These are phyloP conservation scores for Rhizopus arrhizus DNA, from an alignment of 371 early-diverging fungal genomes.

Conservation along the genomic window DNA sequence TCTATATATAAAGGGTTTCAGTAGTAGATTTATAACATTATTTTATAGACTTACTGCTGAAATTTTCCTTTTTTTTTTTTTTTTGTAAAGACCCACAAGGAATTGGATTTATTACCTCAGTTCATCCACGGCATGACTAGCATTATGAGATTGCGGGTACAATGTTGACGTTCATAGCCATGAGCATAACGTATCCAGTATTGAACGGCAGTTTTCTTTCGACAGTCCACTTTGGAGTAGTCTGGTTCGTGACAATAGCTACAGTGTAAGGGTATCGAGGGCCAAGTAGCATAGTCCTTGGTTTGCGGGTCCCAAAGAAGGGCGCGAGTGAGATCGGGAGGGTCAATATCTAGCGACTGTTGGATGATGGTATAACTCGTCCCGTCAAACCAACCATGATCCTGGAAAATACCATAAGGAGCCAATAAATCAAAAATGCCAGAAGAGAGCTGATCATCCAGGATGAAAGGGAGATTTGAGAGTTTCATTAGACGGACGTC, in stretches of 20 bases:
- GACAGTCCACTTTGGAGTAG: not conserved
- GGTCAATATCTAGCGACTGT: not conserved
- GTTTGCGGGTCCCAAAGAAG: not conserved
- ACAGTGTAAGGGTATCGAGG: slow-evolving; percentile 6
- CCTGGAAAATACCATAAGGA: slow-evolving; percentile 6
- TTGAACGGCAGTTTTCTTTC: not conserved
- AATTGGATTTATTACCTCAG: too few relatives aligned
- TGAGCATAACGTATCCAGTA: not conserved
- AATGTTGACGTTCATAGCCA: not conserved
- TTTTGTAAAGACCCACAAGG: too few relatives aligned
- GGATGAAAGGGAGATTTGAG: not conserved
- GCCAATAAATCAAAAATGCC: slow-evolving; percentile 5
- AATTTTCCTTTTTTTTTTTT: too few relatives aligned
- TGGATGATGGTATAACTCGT: slow-evolving; percentile 8
- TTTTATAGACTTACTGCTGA: too few relatives aligned
- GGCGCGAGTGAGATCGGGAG: slow-evolving; percentile 5
- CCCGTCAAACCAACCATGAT: slow-evolving; percentile 14
- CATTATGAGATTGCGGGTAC: too few relatives aligned
- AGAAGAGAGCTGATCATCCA: not conserved
- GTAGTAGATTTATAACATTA: too few relatives aligned
- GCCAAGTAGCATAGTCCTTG: slow-evolving; percentile 8
- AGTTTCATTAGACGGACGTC: not conserved
- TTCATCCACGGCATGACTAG: too few relatives aligned
- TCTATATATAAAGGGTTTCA: too few relatives aligned
- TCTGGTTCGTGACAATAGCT: not conserved